Evolutionary conservation across 2,329 filamentous ascomycete species (phyloP).

Genomic region (Hymenoscyphus occultus): DNA sequence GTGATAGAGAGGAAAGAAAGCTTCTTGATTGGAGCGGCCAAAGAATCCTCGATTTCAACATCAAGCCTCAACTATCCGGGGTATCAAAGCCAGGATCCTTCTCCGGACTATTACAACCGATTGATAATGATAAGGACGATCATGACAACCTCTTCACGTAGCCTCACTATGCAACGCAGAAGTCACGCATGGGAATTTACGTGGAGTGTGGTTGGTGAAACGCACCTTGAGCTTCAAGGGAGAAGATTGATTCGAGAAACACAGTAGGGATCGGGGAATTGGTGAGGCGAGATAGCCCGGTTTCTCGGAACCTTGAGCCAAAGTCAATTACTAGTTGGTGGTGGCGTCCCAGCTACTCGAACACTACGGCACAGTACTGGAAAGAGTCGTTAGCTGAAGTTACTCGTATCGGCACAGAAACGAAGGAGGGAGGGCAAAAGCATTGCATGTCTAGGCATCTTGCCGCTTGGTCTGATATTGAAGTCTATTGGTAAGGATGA

Average conservation of each 20-base stretch:
- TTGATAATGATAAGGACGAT: slow-evolving; percentile 6
- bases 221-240: background rate
- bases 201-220: background rate
- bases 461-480: background rate
- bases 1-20: background rate
- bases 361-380: background rate
- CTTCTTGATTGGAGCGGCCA: slow-evolving; percentile 5
- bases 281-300: background rate
- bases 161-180: background rate
- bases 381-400: background rate
- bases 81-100: background rate
- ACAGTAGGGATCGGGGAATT: background rate
- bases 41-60: background rate
- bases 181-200: slow-evolving; percentile 4
- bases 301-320: background rate
- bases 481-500: background rate
- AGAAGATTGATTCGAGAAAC: background rate
- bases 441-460: background rate
- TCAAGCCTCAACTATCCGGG: slow-evolving; percentile 1
- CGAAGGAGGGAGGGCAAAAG: background rate
- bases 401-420: background rate
- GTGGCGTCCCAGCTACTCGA: background rate
- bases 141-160: background rate
- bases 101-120: slow-evolving; percentile 6
- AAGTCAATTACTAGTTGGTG: background rate